phyloP scores from a whole-genome alignment of 495 filamentous ascomycete species.

The Tuber calosporum region DNA sequence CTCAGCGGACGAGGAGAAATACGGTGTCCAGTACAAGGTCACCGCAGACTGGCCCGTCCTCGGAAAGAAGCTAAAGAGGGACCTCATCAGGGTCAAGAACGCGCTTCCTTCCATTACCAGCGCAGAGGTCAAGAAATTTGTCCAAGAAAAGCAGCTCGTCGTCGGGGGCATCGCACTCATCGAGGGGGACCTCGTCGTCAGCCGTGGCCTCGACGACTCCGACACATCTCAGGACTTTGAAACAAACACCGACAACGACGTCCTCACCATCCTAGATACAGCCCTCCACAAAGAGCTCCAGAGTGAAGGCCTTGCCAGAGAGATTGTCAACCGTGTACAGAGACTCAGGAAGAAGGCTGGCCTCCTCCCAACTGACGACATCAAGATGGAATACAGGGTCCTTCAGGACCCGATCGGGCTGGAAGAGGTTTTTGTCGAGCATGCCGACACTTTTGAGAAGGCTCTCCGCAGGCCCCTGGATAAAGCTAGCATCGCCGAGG shows the following conservation, averaged over 20 bases:
- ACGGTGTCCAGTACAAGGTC: constrained; percentile 84
- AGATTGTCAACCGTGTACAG: constrained; percentile 79
- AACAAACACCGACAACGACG: constrained; percentile 75
- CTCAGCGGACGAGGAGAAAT: constrained; percentile 77
- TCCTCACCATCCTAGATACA: constrained; percentile 73
- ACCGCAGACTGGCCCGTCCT: constrained; percentile 86
- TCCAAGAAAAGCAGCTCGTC: constrained; percentile 60
- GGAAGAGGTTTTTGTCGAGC: constrained; percentile 63
- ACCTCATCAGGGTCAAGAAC: constrained; percentile 80
- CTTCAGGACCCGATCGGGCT: constrained; percentile 69
- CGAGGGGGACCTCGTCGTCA: constrained; percentile 75
- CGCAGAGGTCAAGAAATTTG: constrained; percentile 67
- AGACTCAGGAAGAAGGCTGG: constrained; percentile 74
- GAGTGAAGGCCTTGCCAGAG: constrained; percentile 67
- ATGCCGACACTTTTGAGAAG: constrained; percentile 64
- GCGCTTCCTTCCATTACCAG: constrained; percentile 72
- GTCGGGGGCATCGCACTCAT: constrained; percentile 78
- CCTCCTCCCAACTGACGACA: constrained; percentile 71
- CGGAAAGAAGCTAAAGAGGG: constrained; percentile 95
- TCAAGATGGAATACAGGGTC: constrained; percentile 75
- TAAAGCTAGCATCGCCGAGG: constrained; percentile 57
- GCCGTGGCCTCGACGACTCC: constrained; percentile 66
- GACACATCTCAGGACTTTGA: constrained; percentile 63
- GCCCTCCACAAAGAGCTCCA: constrained; percentile 65
- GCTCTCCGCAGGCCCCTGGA: constrained; percentile 73